Conservation (phyloP, 768 basidiomycete genomes). For the Hortiboletus campestris region DNA sequence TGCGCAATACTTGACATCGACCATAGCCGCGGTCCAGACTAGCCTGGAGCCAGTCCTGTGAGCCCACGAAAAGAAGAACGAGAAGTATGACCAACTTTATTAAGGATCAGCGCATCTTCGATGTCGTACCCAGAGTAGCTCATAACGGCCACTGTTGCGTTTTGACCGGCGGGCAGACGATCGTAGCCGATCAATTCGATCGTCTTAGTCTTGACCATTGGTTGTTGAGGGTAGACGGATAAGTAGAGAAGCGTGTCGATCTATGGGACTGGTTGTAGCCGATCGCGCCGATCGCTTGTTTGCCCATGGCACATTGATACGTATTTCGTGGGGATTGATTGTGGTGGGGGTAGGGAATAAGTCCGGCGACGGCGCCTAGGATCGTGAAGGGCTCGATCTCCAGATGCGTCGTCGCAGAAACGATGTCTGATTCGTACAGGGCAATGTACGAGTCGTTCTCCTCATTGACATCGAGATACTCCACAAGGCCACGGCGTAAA, state of each 20-base stretch:
- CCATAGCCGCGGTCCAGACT: conserved; percentile 97
- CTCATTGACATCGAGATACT: conserved; percentile 98
- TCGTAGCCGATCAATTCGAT: conserved; percentile 98
- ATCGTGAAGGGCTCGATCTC: conserved; percentile 99
- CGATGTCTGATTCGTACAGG: conserved; percentile 87
- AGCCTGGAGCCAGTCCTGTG: conserved; percentile 48
- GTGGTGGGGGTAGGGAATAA: conserved; percentile 99
- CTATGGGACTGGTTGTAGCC: conserved; percentile 94
- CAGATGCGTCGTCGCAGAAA: conserved; percentile 82
- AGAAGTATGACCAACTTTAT: conserved; percentile 55
- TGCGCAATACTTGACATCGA: conserved; percentile 94
- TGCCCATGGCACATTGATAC: conserved; percentile 99
- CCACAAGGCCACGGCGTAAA: conserved; percentile 85
- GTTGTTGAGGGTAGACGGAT: conserved; percentile 96
- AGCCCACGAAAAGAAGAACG: conserved; percentile 4
- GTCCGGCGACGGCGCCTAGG: conserved; percentile 94
- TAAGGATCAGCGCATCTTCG: conserved; percentile 96
- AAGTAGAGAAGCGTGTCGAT: conserved; percentile 99
- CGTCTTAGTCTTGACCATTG: conserved; percentile 99
- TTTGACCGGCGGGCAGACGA: conserved; percentile 94
- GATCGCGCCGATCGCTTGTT: conserved; percentile 99
- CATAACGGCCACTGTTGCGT: conserved; percentile 98
- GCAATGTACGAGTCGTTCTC: conserved; percentile 98
- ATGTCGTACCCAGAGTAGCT: conserved; percentile 99
- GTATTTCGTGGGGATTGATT: conserved; percentile 99